phyloP scores from a whole-genome alignment of 139 green algal species.

The Yamagishiella unicocca region DNA sequence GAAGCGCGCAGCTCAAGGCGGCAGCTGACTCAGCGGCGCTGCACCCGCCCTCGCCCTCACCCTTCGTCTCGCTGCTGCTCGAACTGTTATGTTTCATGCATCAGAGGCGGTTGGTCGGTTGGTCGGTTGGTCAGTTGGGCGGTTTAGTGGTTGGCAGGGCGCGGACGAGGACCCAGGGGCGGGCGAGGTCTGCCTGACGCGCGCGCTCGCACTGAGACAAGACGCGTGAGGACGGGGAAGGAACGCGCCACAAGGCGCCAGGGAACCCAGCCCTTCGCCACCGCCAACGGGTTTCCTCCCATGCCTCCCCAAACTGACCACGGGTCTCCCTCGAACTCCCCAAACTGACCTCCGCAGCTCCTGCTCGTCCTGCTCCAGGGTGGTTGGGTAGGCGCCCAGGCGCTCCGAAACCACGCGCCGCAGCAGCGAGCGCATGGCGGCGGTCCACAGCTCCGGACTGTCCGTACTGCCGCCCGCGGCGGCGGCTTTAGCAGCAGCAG shows the following conservation, averaged over 20 bases:
- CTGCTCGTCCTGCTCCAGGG: conserved; percentile 25
- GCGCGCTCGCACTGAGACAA: no score
- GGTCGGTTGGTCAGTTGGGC: no score
- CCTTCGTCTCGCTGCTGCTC: background rate
- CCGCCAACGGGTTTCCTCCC: background rate
- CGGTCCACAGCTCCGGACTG: conserved; percentile 6
- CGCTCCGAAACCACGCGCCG: background rate
- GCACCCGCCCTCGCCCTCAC: background rate
- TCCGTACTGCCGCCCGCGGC: background rate
- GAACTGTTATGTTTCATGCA: no score
- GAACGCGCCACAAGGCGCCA: no score
- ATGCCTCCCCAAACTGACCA: no score
- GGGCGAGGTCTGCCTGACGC: no score
- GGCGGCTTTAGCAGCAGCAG: no score
- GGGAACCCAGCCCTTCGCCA: background rate
- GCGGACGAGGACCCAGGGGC: no score
- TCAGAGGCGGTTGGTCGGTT: no score
- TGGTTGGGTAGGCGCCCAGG: conserved; percentile 5
- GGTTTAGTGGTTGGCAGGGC: no score
- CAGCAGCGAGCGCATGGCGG: conserved; percentile 14
- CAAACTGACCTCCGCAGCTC: background rate
- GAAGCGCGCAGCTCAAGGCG: background rate
- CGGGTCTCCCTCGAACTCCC: no score
- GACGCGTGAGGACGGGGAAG: no score
- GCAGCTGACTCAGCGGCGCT: background rate